Conservation (phyloP, 1,284 basidiomycete genomes). For the Leccinum solheimii region DNA sequence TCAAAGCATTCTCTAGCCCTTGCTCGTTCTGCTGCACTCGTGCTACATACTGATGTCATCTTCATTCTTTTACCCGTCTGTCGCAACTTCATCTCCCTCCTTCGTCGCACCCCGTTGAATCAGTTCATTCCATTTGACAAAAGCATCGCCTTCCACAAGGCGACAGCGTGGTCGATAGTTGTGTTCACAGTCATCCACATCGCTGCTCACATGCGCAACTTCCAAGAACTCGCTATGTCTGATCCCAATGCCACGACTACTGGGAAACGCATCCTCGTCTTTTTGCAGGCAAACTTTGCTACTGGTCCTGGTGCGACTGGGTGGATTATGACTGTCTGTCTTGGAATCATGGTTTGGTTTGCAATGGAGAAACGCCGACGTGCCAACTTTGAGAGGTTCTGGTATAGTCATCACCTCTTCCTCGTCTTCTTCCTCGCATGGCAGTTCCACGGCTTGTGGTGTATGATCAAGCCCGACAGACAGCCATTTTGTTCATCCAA, state of each 20-base stretch:
- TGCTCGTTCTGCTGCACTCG: constrained; percentile 80
- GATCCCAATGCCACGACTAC: constrained; percentile 53
- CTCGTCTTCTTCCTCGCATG: constrained; percentile 87
- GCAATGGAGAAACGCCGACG: constrained; percentile 77
- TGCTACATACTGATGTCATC: constrained; percentile 84
- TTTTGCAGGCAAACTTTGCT: constrained; percentile 74
- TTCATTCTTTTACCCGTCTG: constrained; percentile 91
- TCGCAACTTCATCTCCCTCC: constrained; percentile 84
- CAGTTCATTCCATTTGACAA: constrained; percentile 87
- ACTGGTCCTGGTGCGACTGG: constrained; percentile 90
- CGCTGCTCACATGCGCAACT: constrained; percentile 79
- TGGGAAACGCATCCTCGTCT: constrained; percentile 59
- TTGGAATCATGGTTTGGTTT: constrained; percentile 79
- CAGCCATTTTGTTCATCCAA: constrained; percentile 82
- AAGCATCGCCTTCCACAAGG: constrained; percentile 86
- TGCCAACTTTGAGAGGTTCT: constrained; percentile 81
- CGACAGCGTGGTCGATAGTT: constrained; percentile 85
- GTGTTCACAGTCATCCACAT: constrained; percentile 73
- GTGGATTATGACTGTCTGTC: constrained; percentile 81
- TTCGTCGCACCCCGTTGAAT: constrained; percentile 81
- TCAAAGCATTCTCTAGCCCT: constrained; percentile 50
- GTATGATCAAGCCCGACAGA: constrained; percentile 89
- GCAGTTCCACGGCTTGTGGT: constrained; percentile 95
- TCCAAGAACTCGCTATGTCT: constrained; percentile 63
- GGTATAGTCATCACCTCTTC: constrained; percentile 89